Evolutionary conservation across 2,329 filamentous ascomycete species (phyloP).

Genomic region (Nectriaceae sp.): DNA sequence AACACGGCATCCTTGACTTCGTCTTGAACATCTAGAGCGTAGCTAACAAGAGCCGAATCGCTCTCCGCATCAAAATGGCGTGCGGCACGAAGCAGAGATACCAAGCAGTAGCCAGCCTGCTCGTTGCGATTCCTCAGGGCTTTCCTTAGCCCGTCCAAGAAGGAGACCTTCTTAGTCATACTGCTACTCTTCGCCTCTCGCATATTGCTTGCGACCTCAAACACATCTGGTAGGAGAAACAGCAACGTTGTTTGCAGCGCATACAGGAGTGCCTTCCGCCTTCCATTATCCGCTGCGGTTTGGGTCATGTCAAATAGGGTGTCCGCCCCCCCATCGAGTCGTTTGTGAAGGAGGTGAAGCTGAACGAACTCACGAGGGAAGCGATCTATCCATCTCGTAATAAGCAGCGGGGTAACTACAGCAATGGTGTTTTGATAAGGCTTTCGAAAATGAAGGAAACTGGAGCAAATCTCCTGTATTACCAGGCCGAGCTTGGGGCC

Average conservation of each 20-base stretch:
- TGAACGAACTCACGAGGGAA: slow-evolving; percentile 66
- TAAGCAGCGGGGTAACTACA: slow-evolving; percentile 61
- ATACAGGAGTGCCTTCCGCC: slow-evolving; percentile 57
- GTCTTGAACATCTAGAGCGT: slow-evolving; percentile 69
- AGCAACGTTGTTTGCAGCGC: slow-evolving; percentile 65
- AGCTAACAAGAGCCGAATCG: slow-evolving; percentile 65
- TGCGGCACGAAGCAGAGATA: slow-evolving; percentile 62
- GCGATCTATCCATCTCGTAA: slow-evolving; percentile 66
- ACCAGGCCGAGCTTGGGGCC: slow-evolving; percentile 60
- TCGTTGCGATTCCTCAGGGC: slow-evolving; percentile 65
- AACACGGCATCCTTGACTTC: slow-evolving; percentile 69
- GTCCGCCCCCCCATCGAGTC: slow-evolving; percentile 66
- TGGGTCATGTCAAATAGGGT: slow-evolving; percentile 71
- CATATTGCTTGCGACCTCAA: slow-evolving; percentile 69
- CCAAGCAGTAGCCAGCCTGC: slow-evolving; percentile 66
- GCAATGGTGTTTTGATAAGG: slow-evolving; percentile 65
- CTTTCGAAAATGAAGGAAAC: slow-evolving; percentile 66
- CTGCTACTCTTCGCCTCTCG: slow-evolving; percentile 63
- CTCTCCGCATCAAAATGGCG: slow-evolving; percentile 65
- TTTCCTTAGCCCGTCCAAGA: slow-evolving; percentile 65
- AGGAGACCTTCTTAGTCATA: slow-evolving; percentile 66
- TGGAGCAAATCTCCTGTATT: slow-evolving; percentile 67
- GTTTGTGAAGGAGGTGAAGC: slow-evolving; percentile 60
- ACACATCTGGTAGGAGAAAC: slow-evolving; percentile 67
- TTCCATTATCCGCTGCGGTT: slow-evolving; percentile 59